phyloP scores from a whole-genome alignment of 2,329 filamentous ascomycete species.

The Myriosclerotinia duriaeana region DNA sequence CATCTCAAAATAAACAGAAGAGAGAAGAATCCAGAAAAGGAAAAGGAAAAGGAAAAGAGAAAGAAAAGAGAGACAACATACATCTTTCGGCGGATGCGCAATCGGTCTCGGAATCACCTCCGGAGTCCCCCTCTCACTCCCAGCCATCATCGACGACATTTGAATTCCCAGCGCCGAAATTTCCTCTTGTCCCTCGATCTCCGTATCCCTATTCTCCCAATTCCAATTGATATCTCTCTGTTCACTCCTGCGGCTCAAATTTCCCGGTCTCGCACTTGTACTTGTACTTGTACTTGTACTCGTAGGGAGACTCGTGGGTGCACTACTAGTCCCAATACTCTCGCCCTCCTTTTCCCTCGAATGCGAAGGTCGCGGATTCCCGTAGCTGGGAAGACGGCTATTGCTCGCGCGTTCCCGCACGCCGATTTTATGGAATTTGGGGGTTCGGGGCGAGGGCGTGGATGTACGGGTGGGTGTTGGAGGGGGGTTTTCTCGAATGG shows the following conservation, averaged over 20 bases:
- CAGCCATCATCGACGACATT: not conserved
- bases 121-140: constrained; percentile 15
- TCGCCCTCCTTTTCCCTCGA: too few relatives aligned
- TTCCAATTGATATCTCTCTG: not conserved
- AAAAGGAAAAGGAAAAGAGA: not conserved
- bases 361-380: not conserved
- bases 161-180: not conserved
- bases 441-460: not conserved
- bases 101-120: constrained; percentile 20
- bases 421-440: constrained; percentile 6
- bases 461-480: not conserved
- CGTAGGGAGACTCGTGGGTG: not conserved
- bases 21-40: not conserved
- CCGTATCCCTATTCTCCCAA: constrained; percentile 13
- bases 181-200: not conserved
- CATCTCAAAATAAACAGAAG: not conserved
- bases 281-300: too few relatives aligned
- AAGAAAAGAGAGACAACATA: not conserved
- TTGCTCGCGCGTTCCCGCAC: constrained; percentile 5
- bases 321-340: too few relatives aligned
- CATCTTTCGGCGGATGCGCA: constrained; percentile 22
- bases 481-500: not conserved
- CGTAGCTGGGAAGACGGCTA: constrained; percentile 4
- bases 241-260: not conserved
- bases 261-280: not conserved